A percentile compares a stretch with the other conserved stretches of the same genome.
Conservation (phyloP, 2,329 filamentous ascomycete genomes). For the Leptographium flavum region DNA sequence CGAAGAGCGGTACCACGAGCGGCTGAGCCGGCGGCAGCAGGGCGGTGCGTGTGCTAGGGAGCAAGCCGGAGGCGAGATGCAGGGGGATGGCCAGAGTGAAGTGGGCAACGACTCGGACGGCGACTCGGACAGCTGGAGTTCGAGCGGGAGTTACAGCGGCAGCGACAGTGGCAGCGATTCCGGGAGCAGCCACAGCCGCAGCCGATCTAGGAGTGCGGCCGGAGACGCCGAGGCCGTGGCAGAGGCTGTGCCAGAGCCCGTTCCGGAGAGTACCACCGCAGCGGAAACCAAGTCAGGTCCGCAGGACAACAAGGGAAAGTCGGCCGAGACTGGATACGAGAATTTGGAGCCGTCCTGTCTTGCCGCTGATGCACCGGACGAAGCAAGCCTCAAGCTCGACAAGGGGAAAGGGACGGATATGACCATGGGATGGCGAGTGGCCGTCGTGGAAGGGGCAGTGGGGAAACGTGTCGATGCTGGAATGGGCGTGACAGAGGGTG, state of each 20-base stretch:
- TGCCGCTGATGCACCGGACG: conserved; percentile 7
- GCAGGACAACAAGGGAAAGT: not conserved
- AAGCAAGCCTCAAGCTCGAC: conserved; percentile 1
- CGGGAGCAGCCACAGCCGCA: conserved; percentile 15
- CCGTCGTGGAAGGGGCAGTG: too few species aligned
- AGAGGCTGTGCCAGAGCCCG: not conserved
- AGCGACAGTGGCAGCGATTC: conserved; percentile 13
- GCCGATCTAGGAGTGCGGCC: not conserved
- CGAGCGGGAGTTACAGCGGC: conserved; percentile 16
- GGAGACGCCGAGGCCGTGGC: not conserved
- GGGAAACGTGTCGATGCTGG: too few species aligned
- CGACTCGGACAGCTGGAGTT: conserved; percentile 11
- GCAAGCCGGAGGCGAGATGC: too few species aligned
- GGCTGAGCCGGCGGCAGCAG: not conserved
- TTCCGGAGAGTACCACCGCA: not conserved
- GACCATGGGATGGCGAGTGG: too few species aligned
- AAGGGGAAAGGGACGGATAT: conserved; percentile 9
- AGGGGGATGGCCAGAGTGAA: not conserved
- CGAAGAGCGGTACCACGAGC: not conserved
- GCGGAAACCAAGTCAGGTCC: not conserved
- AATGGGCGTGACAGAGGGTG: too few species aligned
- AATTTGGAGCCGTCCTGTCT: not conserved
- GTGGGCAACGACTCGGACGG: not conserved
- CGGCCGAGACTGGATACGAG: not conserved
- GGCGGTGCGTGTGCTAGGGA: not conserved